Conservation (phyloP, 495 filamentous ascomycete genomes). For the Paragyromitra xinjiangensis region DNA sequence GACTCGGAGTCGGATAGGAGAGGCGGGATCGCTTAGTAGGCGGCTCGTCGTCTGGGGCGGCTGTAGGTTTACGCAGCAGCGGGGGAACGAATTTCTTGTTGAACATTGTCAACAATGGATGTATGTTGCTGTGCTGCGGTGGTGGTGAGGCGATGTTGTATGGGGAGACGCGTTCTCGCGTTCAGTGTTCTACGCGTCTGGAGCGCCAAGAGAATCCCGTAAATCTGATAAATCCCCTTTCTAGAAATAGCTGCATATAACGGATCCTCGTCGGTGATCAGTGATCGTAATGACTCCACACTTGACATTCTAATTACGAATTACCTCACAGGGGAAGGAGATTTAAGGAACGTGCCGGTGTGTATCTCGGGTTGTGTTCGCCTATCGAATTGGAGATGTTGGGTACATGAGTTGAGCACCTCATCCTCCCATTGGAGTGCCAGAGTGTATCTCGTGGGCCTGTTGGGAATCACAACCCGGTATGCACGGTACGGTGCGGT, state of each 20-base stretch:
- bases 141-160: background rate
- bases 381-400: background rate
- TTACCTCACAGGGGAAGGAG: background rate
- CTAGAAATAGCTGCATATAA: too few relatives aligned
- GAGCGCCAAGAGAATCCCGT: constrained; percentile 3
- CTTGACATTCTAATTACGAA: constrained; percentile 5
- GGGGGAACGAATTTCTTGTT: constrained; percentile 55
- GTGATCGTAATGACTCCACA: background rate
- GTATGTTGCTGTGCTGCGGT: background rate
- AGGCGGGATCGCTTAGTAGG: constrained; percentile 18
- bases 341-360: constrained; percentile 13
- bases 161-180: constrained; percentile 14
- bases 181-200: background rate
- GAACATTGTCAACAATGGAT: constrained; percentile 28
- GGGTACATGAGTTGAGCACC: background rate
- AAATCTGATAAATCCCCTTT: too few relatives aligned
- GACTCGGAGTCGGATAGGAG: constrained; percentile 10
- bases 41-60: constrained; percentile 27
- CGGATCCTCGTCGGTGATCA: constrained; percentile 11
- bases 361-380: background rate
- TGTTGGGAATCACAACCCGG: background rate
- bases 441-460: background rate
- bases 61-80: constrained; percentile 42
- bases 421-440: background rate
- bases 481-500: background rate